A percentile compares a stretch with the other conserved stretches of the same genome.
Evolutionary conservation across 208 protist species (phyloP).

Genomic region (Crithidia sp.): DNA sequence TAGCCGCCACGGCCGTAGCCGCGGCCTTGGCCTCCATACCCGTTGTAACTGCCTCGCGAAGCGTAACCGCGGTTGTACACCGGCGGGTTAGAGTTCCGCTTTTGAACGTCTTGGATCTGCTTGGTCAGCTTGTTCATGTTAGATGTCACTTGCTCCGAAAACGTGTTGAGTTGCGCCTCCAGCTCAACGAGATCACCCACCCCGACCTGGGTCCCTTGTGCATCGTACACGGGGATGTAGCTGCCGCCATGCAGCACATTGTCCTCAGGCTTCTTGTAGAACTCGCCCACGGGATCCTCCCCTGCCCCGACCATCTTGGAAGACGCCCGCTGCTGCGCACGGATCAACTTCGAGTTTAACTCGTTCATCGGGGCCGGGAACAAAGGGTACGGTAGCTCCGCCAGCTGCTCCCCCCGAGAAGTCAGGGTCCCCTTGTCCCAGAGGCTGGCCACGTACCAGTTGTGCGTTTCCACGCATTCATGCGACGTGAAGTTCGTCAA

Average conservation of each 20-base stretch:
- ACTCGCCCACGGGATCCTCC: not conserved
- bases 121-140: slow-evolving; percentile 2
- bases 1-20: slow-evolving; percentile 1
- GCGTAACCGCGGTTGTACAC: not conserved
- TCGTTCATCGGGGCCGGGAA: slow-evolving; percentile 5
- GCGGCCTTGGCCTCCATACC: not conserved
- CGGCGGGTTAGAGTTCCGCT: not conserved
- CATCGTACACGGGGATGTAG: slow-evolving; percentile 4
- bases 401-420: not conserved
- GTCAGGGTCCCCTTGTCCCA: not conserved
- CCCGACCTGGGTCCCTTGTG: slow-evolving; percentile 1
- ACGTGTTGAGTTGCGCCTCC: not conserved
- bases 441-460: not conserved
- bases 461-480: slow-evolving; percentile 9
- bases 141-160: not conserved
- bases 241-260: not conserved
- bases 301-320: not conserved
- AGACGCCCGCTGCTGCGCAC: not conserved
- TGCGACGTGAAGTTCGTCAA: slow-evolving; percentile 1
- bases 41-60: not conserved
- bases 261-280: not conserved
- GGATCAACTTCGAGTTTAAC: not conserved
- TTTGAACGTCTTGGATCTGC: not conserved
- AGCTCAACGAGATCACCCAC: not conserved
- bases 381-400: not conserved